Percentiles rank a stretch among this genome's conserved stretches.
Evolutionary conservation across 1,284 basidiomycete species (phyloP).

Genomic region (Cutaneotrichosporon sp.): DNA sequence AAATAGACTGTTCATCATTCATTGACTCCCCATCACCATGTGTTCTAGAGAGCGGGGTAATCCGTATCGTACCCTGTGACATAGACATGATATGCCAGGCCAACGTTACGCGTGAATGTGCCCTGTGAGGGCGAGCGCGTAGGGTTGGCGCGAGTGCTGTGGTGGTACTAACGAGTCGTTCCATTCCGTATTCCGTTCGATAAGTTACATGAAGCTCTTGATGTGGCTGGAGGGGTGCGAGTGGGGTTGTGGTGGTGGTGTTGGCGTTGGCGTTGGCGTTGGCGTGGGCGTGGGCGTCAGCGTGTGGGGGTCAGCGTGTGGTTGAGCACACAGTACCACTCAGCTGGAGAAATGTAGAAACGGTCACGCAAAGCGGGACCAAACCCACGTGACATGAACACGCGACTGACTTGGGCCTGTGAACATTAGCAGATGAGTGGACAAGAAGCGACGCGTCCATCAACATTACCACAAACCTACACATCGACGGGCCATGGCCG

Average conservation of each 20-base stretch:
- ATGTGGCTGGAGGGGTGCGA: too few species aligned
- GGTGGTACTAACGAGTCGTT: background rate
- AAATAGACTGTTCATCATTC: constrained; percentile 8
- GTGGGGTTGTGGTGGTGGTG: too few species aligned
- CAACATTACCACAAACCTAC: background rate
- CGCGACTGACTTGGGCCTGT: background rate
- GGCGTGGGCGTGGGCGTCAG: too few species aligned
- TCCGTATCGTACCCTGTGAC: constrained; percentile 6
- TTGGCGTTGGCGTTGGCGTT: too few species aligned
- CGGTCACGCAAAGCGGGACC: background rate
- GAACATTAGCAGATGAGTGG: background rate
- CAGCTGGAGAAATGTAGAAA: too few species aligned
- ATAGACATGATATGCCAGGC: constrained; percentile 15
- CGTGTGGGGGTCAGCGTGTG: too few species aligned
- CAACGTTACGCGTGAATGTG: constrained; percentile 18
- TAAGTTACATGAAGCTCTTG: too few species aligned
- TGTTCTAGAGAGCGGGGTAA: constrained; percentile 13
- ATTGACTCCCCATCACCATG: constrained; percentile 12
- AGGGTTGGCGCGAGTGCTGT: background rate
- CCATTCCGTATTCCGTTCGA: background rate
- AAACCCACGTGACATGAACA: background rate
- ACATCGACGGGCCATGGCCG: background rate
- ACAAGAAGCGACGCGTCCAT: background rate
- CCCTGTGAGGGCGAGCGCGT: background rate
- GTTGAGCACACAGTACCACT: too few species aligned